Evolutionary conservation across 2,329 filamentous ascomycete species (phyloP), one percentile per base, ranked within the genome.

Genomic region (Aspergillus fructus): DNA sequence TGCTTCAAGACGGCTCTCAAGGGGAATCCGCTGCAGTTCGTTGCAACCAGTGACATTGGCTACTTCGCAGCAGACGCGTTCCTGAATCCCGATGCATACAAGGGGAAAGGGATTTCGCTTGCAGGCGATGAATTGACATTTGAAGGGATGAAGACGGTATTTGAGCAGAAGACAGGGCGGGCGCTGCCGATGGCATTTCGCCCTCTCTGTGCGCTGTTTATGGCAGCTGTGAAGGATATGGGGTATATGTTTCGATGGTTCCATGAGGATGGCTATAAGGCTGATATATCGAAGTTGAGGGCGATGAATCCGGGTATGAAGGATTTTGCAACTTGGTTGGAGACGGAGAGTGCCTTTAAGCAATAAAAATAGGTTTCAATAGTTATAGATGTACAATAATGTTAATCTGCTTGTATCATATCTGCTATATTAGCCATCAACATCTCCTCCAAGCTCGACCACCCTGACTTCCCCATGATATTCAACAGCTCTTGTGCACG

Each of bases 191-290:
- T 64, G 12, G 71, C 72, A 0, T 83, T 76, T 54, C 62, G 68
- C 4, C 65, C 79, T 17, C 59, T 83, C 7, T 68, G 64, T 5
- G 64, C 69, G 11, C 61, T 83, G n/a, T 70, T 78, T 69, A 76
- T 68, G 62, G 62, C 69, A 23, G 64, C 24, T 2, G 24, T 80
- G 15, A 74, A 74, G 13, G 80, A 82, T 55, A 37, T 81, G 37
- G 75, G 74, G 5, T 49, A 71, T 8, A 83, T 83, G 79, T 76
- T 81, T 46, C 69, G 71, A n/a, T 84, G 81, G 80, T 83, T 83
- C 58, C 68, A 69, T 46, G 70, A 75, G 5, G 72, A 76, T 21
- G 81, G 80, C 0, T 84, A 78, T 63, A 71, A 70, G 6, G 79
- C 74, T 4, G 76, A 84, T 66, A 73, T 84, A 51, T 33, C 60